These are phyloP conservation scores for Hypoxylon sp. DNA, from an alignment of 2,329 filamentous ascomycete species.

Conservation along the genomic window DNA sequence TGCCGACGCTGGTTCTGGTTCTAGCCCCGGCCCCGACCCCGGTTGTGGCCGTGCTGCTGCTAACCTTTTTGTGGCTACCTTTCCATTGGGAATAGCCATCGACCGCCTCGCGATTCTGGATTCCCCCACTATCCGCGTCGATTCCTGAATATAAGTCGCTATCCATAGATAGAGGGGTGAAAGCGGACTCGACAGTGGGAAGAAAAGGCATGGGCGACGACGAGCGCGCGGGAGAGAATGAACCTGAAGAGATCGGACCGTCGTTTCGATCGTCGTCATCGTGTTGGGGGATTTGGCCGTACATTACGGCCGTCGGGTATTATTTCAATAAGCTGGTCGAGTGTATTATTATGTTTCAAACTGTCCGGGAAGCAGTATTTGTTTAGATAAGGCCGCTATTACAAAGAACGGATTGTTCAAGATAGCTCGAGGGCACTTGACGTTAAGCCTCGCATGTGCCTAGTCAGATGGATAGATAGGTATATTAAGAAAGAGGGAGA, in stretches of 20 bases:
- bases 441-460: slow-evolving; percentile 19
- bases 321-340: slow-evolving; percentile 17
- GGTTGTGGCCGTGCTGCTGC: slow-evolving; percentile 34
- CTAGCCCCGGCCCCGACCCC: slow-evolving; percentile 24
- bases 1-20: slow-evolving; percentile 36
- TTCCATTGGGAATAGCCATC: slow-evolving; percentile 13
- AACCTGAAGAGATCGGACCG: slow-evolving; percentile 38
- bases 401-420: slow-evolving; percentile 5
- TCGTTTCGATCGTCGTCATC: slow-evolving; percentile 41
- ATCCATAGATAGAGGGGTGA: slow-evolving; percentile 47
- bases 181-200: slow-evolving; percentile 38
- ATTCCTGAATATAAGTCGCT: slow-evolving; percentile 38
- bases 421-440: background rate
- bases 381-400: slow-evolving; percentile 7
- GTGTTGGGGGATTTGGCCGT: slow-evolving; percentile 41
- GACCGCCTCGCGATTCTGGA: slow-evolving; percentile 7
- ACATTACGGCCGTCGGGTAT: slow-evolving; percentile 40
- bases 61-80: slow-evolving; percentile 26
- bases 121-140: slow-evolving; percentile 1
- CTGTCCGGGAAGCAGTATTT: background rate
- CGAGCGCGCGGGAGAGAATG: slow-evolving; percentile 43
- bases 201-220: slow-evolving; percentile 47
- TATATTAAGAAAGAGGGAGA: background rate
- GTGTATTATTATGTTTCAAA: slow-evolving; percentile 6
- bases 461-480: background rate